Percentiles rank a stretch among this genome's conserved stretches.
These are phyloP conservation scores for Lenzites betulinus DNA, from an alignment of 768 basidiomycete genomes.

Conservation along the genomic window DNA sequence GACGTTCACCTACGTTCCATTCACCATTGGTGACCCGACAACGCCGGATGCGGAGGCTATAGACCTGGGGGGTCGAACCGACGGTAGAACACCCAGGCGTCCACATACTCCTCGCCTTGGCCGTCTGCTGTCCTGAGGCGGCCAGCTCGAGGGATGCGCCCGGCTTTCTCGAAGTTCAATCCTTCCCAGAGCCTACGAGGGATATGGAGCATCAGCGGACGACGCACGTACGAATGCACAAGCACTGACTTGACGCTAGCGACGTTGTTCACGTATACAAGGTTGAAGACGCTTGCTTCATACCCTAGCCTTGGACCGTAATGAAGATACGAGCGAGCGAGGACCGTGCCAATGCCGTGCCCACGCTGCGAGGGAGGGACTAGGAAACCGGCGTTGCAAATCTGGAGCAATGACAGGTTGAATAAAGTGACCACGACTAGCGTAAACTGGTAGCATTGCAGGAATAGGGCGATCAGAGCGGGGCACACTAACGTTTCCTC, in stretches of 20 bases:
- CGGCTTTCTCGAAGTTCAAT: conserved; percentile 78
- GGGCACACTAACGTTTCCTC: no score
- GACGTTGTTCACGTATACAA: conserved; percentile 84
- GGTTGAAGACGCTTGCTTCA: conserved; percentile 83
- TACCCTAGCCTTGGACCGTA: conserved; percentile 82
- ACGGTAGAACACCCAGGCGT: conserved; percentile 86
- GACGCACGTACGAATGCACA: not conserved
- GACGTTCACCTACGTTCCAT: not conserved
- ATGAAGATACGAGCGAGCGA: conserved; percentile 78
- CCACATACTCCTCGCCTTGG: conserved; percentile 80
- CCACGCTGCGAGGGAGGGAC: conserved; percentile 72
- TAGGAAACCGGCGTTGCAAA: conserved; percentile 85
- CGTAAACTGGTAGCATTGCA: no score
- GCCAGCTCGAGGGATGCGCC: conserved; percentile 76
- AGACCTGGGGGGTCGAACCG: conserved; percentile 46
- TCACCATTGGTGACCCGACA: not conserved
- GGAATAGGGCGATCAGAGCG: no score
- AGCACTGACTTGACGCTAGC: conserved; percentile 64
- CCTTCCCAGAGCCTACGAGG: conserved; percentile 74
- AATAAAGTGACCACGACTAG: no score
- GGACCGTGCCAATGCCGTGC: conserved; percentile 63
- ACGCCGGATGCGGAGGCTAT: not conserved
- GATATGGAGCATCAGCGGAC: not conserved
- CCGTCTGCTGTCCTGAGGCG: conserved; percentile 68
- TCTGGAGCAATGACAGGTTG: conserved; percentile 41